Base-by-base conservation (phyloP, 805 yeast genomes). In the Schwanniomyces sp. region DNA sequence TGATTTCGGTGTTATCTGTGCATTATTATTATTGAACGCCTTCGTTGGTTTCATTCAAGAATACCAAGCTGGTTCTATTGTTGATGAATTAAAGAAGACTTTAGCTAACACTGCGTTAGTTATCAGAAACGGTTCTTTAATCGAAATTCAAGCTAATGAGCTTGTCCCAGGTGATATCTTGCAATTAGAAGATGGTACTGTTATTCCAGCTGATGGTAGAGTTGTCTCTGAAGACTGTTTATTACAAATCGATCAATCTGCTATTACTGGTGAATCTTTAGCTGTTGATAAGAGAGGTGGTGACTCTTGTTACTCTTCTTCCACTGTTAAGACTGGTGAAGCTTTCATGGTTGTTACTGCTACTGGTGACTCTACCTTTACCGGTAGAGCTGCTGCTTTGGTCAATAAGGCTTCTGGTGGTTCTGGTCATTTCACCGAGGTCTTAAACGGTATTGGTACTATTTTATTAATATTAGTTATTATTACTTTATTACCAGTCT, bases 11-110 rank as follows among this genome's bases (percentile, higher is more conserved):
- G 97, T 91, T 70, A 91, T 91, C 69, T 84, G 88, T 74, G 97
- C 86, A 75, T 76, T 91, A 62, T 79, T 91, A 62, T 61, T 85
- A 72, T 82, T 91, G 69, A 91, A 91, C 76, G 97, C 97, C 56
- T 75, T 77, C 63, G 97, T 91, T 71, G 97, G 97, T 82, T 91
- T 91, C 85, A 80, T 89, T 61, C 97, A 91, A 80, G 97, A 91
- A 76, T 91, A 77, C 86, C 96, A 91, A 78, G 97, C 97, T 57
- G 97, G 97, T 80, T 90, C 96, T 54, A 91, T 91, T 80, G 97
- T 91, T 60, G 96, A 90, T 49, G 97, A 91, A 74, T 84, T 91
- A 78, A 91, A 91, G 81, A 91, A 91, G 78, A 89, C 96, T 63
- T 79, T 91, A 64, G 96, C 97, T 55, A 87, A 89, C 81, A 70